Evolutionary conservation across 306 rosid genomes (phyloP), one percentile per base, ranked within the genome.

Genomic region (Prunus mongolica): DNA sequence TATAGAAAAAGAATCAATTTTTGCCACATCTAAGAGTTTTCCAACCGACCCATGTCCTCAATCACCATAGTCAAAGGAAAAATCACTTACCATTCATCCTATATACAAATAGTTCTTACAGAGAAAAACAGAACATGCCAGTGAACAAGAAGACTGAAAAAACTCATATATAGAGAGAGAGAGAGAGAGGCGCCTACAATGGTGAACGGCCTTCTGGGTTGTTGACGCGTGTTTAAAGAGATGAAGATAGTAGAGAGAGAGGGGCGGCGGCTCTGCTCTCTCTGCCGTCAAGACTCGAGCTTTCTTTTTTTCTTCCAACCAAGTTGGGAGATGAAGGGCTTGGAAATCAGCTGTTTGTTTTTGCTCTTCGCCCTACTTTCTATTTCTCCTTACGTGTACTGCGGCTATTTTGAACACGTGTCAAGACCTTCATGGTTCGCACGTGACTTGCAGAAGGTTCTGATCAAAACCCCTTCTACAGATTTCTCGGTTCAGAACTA

Each of bases 301-400:
- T 63, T 71, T 30, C 80, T 78, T 5, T 12, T 28, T 72, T 84
- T 28, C 30, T 60, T 86, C 90, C 95, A 81, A 84, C n/a, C 86
- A 58, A 86, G 75, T 77, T 65, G 92, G 90, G 82, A 77, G 55
- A 28, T 34, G 27, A 54, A 8, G 19, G 32, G 85, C 79, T 67
- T 18, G 47, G 38, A 66, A 24, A 28, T 84, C 81, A 69, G 71
- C 34, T 25, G 52, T 15, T 25, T 52, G 52, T n/a, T 25, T 61
- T 20, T 25, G 12, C 20, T 15, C 50, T 15, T 80, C 51, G 30
- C 62, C 73, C 65, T 49, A 10, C 19, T 41, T 65, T 5, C 11
- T 11, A 45, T 24, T 28, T 12, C 27, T n/a, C 30, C 0, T 19
- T 19, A 58, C 52, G 66, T 20, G 44, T 2, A 28, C 19, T 13